These are phyloP conservation scores for Clarireedia paspali DNA, from an alignment of 2,329 filamentous ascomycete species.

Conservation along the genomic window DNA sequence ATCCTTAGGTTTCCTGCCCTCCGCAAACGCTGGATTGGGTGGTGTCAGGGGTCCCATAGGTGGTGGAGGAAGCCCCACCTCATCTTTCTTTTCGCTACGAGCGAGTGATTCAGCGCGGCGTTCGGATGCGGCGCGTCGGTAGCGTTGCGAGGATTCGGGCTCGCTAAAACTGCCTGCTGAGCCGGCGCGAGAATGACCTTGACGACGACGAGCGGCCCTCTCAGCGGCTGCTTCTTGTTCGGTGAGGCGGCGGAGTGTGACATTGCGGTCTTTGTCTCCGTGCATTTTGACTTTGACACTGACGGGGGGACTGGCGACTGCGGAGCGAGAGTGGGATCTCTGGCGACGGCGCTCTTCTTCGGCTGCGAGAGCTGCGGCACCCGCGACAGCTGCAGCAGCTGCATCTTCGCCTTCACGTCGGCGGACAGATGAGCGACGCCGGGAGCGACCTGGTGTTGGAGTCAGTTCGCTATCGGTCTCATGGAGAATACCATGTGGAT, in stretches of 20 bases:
- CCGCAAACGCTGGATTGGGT: conserved; percentile 49
- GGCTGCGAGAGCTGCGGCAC: conserved; percentile 41
- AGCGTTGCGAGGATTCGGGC: conserved; percentile 45
- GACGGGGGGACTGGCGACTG: conserved; percentile 38
- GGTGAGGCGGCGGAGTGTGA: conserved; percentile 53
- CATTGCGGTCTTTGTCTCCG: conserved; percentile 51
- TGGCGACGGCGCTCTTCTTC: conserved; percentile 35
- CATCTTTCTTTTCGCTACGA: conserved; percentile 31
- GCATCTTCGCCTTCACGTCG: conserved; percentile 37
- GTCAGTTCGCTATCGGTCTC: conserved; percentile 12
- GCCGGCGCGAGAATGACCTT: conserved; percentile 38
- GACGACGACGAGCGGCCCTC: conserved; percentile 21
- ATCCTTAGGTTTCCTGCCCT: conserved; percentile 46
- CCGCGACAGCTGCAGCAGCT: conserved; percentile 38
- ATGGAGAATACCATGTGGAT: conserved; percentile 41
- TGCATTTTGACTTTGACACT: conserved; percentile 54
- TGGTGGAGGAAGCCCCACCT: conserved; percentile 15
- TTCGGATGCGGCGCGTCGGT: conserved; percentile 35
- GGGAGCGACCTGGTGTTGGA: conserved; percentile 28
- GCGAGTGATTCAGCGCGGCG: conserved; percentile 13
- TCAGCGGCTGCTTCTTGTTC: conserved; percentile 48
- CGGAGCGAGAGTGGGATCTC: conserved; percentile 17
- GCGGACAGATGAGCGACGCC: conserved; percentile 39
- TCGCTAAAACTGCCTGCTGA: conserved; percentile 51
- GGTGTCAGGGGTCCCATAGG: conserved; percentile 42